Conservation (phyloP, 176 grass and related monocot species). For the Eragrostis curvula region DNA sequence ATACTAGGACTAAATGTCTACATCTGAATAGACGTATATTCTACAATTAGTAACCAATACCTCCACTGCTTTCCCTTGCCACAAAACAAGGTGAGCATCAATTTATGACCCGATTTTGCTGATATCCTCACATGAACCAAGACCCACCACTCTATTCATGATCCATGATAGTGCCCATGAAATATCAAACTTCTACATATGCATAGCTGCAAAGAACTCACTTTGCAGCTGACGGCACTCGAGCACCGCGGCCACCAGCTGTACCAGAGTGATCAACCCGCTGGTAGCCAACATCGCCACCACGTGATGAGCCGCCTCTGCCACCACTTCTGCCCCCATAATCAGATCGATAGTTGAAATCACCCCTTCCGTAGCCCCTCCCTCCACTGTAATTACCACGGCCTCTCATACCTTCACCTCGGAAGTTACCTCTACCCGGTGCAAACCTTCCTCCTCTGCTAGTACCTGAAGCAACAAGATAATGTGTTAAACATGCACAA, state of each 20-base stretch:
- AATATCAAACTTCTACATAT: conserved; percentile 30
- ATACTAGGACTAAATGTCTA: conserved; percentile 48
- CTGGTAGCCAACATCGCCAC: conserved; percentile 71
- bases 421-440: conserved; percentile 70
- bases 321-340: conserved; percentile 68
- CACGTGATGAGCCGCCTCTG: conserved; percentile 59
- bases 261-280: conserved; percentile 62
- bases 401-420: conserved; percentile 70
- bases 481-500: background rate
- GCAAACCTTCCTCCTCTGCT: conserved; percentile 79
- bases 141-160: conserved; percentile 19
- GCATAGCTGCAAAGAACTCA: conserved; percentile 42
- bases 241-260: conserved; percentile 54
- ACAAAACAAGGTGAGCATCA: conserved; percentile 63
- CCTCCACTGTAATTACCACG: conserved; percentile 73
- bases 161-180: conserved; percentile 28
- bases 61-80: conserved; percentile 51
- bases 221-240: conserved; percentile 32
- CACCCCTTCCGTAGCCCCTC: conserved; percentile 67
- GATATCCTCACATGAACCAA: conserved; percentile 52
- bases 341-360: conserved; percentile 60
- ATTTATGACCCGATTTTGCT: conserved; percentile 47
- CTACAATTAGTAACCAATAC: conserved; percentile 69
- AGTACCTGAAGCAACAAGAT: conserved; percentile 53
- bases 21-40: conserved; percentile 55